Evolutionary conservation across 257 asterid genomes (phyloP).

Genomic region (Rhazya stricta): DNA sequence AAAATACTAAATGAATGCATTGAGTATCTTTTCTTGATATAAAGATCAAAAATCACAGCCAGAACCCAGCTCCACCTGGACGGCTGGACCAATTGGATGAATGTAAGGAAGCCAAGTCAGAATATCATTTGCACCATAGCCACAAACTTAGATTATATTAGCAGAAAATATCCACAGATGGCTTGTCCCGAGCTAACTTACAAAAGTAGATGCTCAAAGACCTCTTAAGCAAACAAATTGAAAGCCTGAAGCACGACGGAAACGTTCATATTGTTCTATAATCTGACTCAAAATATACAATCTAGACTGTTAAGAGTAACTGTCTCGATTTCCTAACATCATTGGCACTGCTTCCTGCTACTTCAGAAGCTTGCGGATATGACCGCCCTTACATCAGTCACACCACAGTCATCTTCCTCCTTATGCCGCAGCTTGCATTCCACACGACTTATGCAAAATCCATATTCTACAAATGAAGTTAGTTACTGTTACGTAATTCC

Average conservation of each 20-base stretch:
- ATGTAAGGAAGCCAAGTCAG: conserved; percentile 8
- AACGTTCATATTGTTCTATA: neutral
- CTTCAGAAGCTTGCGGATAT: conserved; percentile 26
- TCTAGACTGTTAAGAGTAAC: neutral
- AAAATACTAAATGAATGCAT: too few species aligned
- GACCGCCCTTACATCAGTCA: conserved; percentile 52
- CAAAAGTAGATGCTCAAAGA: conserved; percentile 7
- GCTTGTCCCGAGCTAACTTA: conserved; percentile 32
- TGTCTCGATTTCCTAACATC: neutral
- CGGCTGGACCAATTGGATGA: conserved; percentile 1
- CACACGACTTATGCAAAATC: conserved; percentile 10
- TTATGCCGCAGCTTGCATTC: conserved; percentile 19
- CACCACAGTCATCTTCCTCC: conserved; percentile 39
- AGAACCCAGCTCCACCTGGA: neutral
- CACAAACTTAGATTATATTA: conserved; percentile 59
- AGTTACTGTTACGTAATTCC: conserved; percentile 27
- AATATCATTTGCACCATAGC: conserved; percentile 33
- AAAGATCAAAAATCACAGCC: neutral
- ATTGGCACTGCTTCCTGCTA: neutral
- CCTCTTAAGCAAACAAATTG: neutral
- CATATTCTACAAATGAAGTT: conserved; percentile 26
- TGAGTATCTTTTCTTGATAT: neutral
- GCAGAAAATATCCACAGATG: conserved; percentile 40
- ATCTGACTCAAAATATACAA: neutral
- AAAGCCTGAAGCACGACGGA: neutral